A percentile compares a stretch with the other conserved stretches of the same genome.
These are phyloP conservation scores for Citrus hindsii DNA, from an alignment of 345 rosid species.

Conservation along the genomic window DNA sequence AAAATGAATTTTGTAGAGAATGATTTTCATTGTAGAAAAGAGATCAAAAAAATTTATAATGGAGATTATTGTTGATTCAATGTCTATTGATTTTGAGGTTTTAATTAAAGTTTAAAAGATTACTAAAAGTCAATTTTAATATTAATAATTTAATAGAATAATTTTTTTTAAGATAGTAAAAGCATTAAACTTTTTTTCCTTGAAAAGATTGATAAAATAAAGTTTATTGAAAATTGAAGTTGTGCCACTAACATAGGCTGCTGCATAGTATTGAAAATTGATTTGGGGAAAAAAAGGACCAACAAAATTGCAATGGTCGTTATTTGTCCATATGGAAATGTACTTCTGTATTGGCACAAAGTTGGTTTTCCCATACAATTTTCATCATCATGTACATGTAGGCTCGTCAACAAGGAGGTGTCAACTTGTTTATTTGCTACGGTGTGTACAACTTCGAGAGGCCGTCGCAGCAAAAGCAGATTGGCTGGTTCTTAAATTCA, in stretches of 20 bases:
- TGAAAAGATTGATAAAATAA: no score
- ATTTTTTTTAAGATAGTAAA: no score
- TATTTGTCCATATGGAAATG: not conserved
- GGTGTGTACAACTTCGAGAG: constrained; percentile 76
- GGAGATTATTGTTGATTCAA: no score
- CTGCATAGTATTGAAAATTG: not conserved
- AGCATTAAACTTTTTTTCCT: no score
- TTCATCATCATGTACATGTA: constrained; percentile 5
- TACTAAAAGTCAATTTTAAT: no score
- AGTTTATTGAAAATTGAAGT: no score
- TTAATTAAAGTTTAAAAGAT: no score
- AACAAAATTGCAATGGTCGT: not conserved
- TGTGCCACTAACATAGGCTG: not conserved
- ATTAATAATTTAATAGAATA: no score
- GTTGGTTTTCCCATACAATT: not conserved
- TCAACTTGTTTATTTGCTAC: constrained; percentile 77
- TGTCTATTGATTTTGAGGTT: no score
- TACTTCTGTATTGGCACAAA: not conserved
- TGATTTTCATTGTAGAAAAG: no score
- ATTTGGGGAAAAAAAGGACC: not conserved
- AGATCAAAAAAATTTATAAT: no score
- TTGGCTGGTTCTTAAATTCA: constrained; percentile 73
- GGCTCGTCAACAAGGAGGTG: constrained; percentile 89
- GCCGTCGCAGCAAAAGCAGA: constrained; percentile 82
- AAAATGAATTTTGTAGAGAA: no score